Evolutionary conservation across 805 yeast species (phyloP).

Genomic region (Ogataea populi-albae): DNA sequence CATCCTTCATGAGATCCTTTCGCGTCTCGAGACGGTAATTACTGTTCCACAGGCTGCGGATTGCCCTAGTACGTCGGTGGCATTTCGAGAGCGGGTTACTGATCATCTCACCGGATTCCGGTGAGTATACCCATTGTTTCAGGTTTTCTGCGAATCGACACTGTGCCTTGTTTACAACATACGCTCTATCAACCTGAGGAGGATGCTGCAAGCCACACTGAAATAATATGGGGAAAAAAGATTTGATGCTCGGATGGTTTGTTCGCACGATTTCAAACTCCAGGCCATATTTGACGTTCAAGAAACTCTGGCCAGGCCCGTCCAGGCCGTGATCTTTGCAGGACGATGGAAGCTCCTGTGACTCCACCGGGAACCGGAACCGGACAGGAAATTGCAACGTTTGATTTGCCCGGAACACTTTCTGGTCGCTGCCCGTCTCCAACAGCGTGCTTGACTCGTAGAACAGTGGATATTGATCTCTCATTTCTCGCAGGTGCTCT

Average conservation of each 20-base stretch:
- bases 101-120: slow-evolving; percentile 12
- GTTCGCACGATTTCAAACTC: slow-evolving; percentile 10
- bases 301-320: slow-evolving; percentile 10
- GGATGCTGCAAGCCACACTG: slow-evolving; percentile 14
- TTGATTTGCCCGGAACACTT: slow-evolving; percentile 4
- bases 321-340: slow-evolving; percentile 12
- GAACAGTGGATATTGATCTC: slow-evolving; percentile 12
- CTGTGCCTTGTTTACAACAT: slow-evolving; percentile 1
- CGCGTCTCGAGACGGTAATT: slow-evolving; percentile 8
- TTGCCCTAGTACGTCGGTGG: slow-evolving; percentile 11
- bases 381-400: slow-evolving; percentile 6
- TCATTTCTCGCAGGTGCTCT: slow-evolving; percentile 6
- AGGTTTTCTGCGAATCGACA: slow-evolving; percentile 8
- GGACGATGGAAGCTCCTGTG: slow-evolving; percentile 17
- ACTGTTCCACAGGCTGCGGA: slow-evolving; percentile 7
- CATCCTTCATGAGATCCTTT: slow-evolving; percentile 10
- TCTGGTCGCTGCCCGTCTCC: slow-evolving; percentile 1
- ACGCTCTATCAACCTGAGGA: slow-evolving; percentile 7
- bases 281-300: slow-evolving; percentile 13
- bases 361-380: slow-evolving; percentile 16
- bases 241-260: slow-evolving; percentile 3
- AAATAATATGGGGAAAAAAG: slow-evolving; percentile 12
- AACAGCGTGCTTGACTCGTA: slow-evolving; percentile 4
- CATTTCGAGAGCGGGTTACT: slow-evolving; percentile 9
- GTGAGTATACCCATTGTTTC: slow-evolving; percentile 10